Evolutionary conservation across 768 basidiomycete genomes (phyloP).

Genomic region (Macrocybe gigantea): DNA sequence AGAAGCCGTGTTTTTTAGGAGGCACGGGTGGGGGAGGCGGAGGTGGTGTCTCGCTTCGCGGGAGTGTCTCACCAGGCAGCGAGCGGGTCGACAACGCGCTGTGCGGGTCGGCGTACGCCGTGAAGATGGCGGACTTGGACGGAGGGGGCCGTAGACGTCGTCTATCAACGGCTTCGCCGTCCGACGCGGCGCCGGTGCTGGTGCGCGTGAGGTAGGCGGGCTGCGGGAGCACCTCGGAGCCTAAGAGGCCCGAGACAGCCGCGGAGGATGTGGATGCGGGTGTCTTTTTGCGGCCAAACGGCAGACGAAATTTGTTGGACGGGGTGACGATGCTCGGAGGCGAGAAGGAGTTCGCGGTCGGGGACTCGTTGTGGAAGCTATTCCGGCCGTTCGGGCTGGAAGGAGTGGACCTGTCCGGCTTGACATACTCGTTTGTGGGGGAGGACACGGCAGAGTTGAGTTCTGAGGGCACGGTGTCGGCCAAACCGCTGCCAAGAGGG

Average conservation of each 20-base stretch:
- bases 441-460: slow-evolving; percentile 23
- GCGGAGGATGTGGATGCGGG: slow-evolving; percentile 9
- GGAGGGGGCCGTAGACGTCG: slow-evolving; percentile 52
- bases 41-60: slow-evolving; percentile 8
- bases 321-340: slow-evolving; percentile 13
- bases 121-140: slow-evolving; percentile 59
- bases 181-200: slow-evolving; percentile 36
- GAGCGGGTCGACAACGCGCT: slow-evolving; percentile 58
- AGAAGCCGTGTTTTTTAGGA: slow-evolving; percentile 28
- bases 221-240: slow-evolving; percentile 12
- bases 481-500: slow-evolving; percentile 6
- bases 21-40: slow-evolving; percentile 15
- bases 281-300: slow-evolving; percentile 3
- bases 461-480: slow-evolving; percentile 13
- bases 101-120: slow-evolving; percentile 46
- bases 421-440: slow-evolving; percentile 26
- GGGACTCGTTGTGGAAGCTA: slow-evolving; percentile 16
- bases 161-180: slow-evolving; percentile 29
- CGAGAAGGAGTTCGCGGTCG: slow-evolving; percentile 10
- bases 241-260: slow-evolving; percentile 8
- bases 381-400: slow-evolving; percentile 27
- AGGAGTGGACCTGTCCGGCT: slow-evolving; percentile 25
- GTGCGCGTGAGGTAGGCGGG: slow-evolving; percentile 24
- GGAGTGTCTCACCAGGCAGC: slow-evolving; percentile 36
- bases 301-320: slow-evolving; percentile 3